phyloP scores from a whole-genome alignment of 495 filamentous ascomycete species.

The Hyaloscypha variabilis region DNA sequence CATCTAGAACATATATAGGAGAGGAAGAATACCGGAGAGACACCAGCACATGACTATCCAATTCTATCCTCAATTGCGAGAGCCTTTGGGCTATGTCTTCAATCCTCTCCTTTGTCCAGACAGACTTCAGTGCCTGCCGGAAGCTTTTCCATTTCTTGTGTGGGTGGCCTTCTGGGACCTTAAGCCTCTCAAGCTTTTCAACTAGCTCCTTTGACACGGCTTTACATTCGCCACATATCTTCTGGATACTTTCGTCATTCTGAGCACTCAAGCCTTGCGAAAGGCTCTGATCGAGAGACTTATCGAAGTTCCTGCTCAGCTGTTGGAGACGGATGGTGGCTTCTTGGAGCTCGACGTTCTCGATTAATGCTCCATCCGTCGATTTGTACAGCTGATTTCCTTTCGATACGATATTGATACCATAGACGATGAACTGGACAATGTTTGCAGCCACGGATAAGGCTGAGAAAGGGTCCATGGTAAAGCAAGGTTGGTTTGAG shows the following conservation, averaged over 20 bases:
- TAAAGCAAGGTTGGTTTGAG: too few species aligned
- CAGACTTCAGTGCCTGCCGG: slow-evolving; percentile 13
- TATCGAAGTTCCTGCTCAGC: background rate
- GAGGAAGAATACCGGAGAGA: background rate
- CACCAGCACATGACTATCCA: background rate
- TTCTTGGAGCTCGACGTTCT: slow-evolving; percentile 1
- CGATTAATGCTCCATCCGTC: background rate
- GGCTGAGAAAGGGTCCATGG: slow-evolving; percentile 20
- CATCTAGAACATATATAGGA: background rate
- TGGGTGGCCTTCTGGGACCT: too few species aligned
- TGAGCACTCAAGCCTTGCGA: too few species aligned
- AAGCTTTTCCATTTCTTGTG: slow-evolving; percentile 24
- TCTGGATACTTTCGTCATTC: too few species aligned
- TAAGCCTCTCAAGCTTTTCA: too few species aligned
- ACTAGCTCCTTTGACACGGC: too few species aligned
- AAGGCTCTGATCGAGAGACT: background rate
- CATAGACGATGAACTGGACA: slow-evolving; percentile 14
- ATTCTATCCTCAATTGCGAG: background rate
- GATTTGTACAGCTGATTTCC: slow-evolving; percentile 7
- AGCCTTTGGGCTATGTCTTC: background rate
- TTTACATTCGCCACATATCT: too few species aligned
- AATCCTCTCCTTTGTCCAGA: slow-evolving; percentile 15
- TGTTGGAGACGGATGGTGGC: background rate
- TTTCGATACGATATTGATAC: background rate
- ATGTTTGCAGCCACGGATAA: slow-evolving; percentile 9